Conservation (phyloP, 805 yeast genomes). For the Barnettozyma californica region DNA sequence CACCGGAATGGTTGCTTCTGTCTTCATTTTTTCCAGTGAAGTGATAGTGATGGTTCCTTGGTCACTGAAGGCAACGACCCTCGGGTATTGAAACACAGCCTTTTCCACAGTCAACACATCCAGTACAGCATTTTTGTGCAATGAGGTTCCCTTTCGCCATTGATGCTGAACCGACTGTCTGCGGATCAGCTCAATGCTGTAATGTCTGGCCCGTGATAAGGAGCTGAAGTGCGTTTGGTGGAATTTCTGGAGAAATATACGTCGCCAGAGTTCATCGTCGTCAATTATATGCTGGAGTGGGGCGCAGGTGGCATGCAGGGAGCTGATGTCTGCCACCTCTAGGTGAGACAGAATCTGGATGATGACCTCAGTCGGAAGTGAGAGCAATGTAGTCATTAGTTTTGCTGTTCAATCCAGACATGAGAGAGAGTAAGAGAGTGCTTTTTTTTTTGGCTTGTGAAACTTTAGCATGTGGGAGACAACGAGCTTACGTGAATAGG, state of each 20-base stretch:
- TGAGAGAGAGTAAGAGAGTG: neutral
- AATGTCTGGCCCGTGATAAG: slow-evolving; percentile 28
- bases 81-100: slow-evolving; percentile 16
- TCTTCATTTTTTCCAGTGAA: slow-evolving; percentile 13
- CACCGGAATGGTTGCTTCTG: slow-evolving; percentile 17
- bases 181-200: slow-evolving; percentile 30
- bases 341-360: slow-evolving; percentile 32
- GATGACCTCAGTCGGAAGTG: slow-evolving; percentile 33
- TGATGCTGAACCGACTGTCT: slow-evolving; percentile 22
- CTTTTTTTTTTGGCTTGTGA: neutral
- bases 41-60: slow-evolving; percentile 15
- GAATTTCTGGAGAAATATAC: slow-evolving; percentile 28
- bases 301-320: slow-evolving; percentile 28
- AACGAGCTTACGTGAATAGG: neutral
- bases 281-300: slow-evolving; percentile 27
- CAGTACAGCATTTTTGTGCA: slow-evolving; percentile 8
- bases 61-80: slow-evolving; percentile 12
- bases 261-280: slow-evolving; percentile 40
- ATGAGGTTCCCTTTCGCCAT: slow-evolving; percentile 17
- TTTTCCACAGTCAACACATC: slow-evolving; percentile 9
- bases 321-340: slow-evolving; percentile 31
- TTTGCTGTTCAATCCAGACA: neutral
- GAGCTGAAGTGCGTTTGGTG: slow-evolving; percentile 32
- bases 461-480: neutral
- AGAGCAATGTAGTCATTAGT: slow-evolving; percentile 7